Conservation (phyloP, 1,284 basidiomycete species). For the Coniferiporia sulphurascens region DNA sequence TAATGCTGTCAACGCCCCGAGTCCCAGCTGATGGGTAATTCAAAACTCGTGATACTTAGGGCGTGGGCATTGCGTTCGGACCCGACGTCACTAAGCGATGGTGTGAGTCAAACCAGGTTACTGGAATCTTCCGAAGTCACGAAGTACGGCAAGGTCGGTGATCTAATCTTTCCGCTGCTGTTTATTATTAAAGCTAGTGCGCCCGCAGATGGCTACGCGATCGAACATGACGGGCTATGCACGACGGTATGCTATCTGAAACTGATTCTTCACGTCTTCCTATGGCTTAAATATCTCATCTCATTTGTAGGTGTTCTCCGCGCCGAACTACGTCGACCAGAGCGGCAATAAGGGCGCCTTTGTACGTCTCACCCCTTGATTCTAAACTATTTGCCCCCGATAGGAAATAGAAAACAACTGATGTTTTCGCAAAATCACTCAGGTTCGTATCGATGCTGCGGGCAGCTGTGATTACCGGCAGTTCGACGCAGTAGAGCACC, state of each 20-base stretch:
- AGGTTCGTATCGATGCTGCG: conserved; percentile 80
- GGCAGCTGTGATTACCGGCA: conserved; percentile 77
- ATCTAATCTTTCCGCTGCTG: conserved; percentile 3
- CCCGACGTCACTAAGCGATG: conserved; percentile 87
- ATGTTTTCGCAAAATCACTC: too few species aligned
- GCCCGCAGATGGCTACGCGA: conserved; percentile 75
- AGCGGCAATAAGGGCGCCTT: conserved; percentile 79
- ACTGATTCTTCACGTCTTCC: too few species aligned
- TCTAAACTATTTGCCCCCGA: too few species aligned
- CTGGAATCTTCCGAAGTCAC: conserved; percentile 91
- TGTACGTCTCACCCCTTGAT: conserved; percentile 32
- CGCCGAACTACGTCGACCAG: conserved; percentile 83
- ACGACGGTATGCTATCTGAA: conserved; percentile 57
- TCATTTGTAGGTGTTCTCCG: conserved; percentile 63
- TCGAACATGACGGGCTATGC: conserved; percentile 87
- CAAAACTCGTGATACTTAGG: conserved; percentile 38
- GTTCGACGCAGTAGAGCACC: conserved; percentile 86
- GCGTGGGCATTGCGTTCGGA: conserved; percentile 94
- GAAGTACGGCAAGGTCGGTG: conserved; percentile 88
- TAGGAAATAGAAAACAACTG: too few species aligned
- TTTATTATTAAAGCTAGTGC: conserved; percentile 3
- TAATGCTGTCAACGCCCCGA: too few species aligned
- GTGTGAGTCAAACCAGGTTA: conserved; percentile 85
- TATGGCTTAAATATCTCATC: conserved; percentile 8
- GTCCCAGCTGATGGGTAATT: too few species aligned